Evolutionary conservation across 495 filamentous ascomycete genomes (phyloP).

Genomic region (Neurospora tetrasperma): DNA sequence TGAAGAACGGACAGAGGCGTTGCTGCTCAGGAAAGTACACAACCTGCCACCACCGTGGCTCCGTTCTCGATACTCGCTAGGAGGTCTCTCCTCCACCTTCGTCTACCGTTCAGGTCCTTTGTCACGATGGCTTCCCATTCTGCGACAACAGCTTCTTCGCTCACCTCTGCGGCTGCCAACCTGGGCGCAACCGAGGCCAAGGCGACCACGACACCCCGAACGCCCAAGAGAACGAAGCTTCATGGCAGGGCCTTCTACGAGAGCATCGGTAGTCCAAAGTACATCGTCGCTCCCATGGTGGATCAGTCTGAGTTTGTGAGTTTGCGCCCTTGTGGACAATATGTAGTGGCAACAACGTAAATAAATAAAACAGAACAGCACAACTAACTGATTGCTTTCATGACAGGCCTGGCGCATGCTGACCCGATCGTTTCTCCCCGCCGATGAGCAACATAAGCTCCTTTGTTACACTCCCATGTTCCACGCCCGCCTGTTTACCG

Average conservation of each 20-base stretch:
- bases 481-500: conserved; percentile 74
- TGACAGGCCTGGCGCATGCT: conserved; percentile 87
- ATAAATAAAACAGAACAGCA: not conserved
- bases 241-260: conserved; percentile 85
- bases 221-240: conserved; percentile 44
- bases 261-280: conserved; percentile 81
- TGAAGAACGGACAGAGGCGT: not conserved
- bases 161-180: not conserved
- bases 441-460: conserved; percentile 44
- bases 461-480: conserved; percentile 93
- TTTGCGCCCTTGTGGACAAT: conserved; percentile 7
- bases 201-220: conserved; percentile 6
- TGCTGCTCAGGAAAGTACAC: not conserved
- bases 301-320: conserved; percentile 94
- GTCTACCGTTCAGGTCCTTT: not conserved
- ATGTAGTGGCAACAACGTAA: conserved; percentile 8
- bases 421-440: conserved; percentile 75
- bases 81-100: not conserved
- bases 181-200: not conserved
- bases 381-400: not conserved
- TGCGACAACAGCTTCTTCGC: not conserved
- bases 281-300: conserved; percentile 93
- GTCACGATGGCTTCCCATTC: conserved; percentile 11
- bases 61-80: not conserved
- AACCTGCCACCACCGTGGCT: not conserved